Percentiles rank a stretch among this genome's conserved stretches.
These are phyloP conservation scores for Aspergillus mulundensis DNA, from an alignment of 495 filamentous ascomycete species.

Conservation along the genomic window DNA sequence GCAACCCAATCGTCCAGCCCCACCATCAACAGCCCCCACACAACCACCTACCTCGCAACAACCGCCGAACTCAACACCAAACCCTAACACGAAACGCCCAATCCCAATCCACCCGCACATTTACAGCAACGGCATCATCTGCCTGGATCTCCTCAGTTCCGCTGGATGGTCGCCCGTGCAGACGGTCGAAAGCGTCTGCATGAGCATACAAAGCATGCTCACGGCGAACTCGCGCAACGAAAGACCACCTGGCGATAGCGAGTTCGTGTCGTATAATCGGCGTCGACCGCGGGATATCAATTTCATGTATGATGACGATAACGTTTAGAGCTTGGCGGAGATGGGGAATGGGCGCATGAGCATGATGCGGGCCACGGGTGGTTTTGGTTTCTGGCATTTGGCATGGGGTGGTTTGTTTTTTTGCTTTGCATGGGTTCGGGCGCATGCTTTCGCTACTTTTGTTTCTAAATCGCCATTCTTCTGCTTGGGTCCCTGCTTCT, in stretches of 20 bases:
- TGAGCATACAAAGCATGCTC: conserved; percentile 97
- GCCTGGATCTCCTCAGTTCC: conserved; percentile 82
- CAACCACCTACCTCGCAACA: neutral
- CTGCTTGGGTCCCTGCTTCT: neutral
- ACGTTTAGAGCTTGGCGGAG: conserved; percentile 42
- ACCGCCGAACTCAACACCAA: neutral
- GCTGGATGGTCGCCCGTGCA: conserved; percentile 95
- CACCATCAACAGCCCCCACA: neutral
- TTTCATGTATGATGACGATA: conserved; percentile 84
- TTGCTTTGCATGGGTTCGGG: neutral
- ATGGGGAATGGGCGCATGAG: neutral
- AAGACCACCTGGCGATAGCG: conserved; percentile 76
- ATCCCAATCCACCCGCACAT: conserved; percentile 97
- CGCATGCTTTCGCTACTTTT: neutral
- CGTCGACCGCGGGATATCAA: conserved; percentile 77
- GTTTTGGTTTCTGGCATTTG: neutral
- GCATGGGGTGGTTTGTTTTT: neutral
- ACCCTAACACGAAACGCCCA: conserved; percentile 50
- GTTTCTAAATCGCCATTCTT: neutral
- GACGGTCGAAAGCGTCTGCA: conserved; percentile 93
- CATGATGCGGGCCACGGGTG: no score
- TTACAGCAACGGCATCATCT: conserved; percentile 98
- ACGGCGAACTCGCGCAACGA: conserved; percentile 90
- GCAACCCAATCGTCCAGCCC: conserved; percentile 21
- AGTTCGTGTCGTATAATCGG: conserved; percentile 76